These are phyloP conservation scores for Aaosphaeria arxii DNA, from an alignment of 2,329 filamentous ascomycete species.

Conservation along the genomic window DNA sequence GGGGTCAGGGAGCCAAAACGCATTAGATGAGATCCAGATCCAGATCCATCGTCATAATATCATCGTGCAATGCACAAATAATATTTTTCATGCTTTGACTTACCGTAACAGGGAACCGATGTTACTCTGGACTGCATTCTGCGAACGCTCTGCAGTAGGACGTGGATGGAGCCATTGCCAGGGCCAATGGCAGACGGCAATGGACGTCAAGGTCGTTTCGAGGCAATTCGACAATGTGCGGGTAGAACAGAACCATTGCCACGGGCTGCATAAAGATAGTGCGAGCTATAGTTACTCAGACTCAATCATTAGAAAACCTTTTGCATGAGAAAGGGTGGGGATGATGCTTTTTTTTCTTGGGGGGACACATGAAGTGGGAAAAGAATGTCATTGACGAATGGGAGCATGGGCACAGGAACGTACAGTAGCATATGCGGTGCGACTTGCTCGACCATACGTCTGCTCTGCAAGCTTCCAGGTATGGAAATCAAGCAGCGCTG, in stretches of 20 bases:
- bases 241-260: conserved; percentile 96
- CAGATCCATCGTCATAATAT: too few relatives aligned
- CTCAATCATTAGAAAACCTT: conserved; percentile 15
- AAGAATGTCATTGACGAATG: neutral
- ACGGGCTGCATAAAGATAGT: conserved; percentile 73
- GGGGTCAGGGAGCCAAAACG: neutral
- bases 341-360: neutral
- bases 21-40: too few relatives aligned
- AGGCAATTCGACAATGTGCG: conserved; percentile 92
- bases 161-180: conserved; percentile 60
- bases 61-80: neutral
- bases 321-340: too few relatives aligned
- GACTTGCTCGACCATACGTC: conserved; percentile 66
- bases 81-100: conserved; percentile 7
- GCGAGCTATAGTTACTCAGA: conserved; percentile 56
- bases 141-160: conserved; percentile 11
- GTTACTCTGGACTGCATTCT: conserved; percentile 21
- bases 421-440: conserved; percentile 69
- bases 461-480: conserved; percentile 78
- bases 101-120: conserved; percentile 26
- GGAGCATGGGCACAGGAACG: conserved; percentile 31
- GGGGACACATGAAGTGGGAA: neutral
- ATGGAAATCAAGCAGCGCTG: conserved; percentile 78
- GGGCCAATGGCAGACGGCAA: conserved; percentile 80
- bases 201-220: conserved; percentile 81